Percentiles rank a stretch among this genome's conserved stretches.
These are phyloP conservation scores for Cladosporium sp. DNA, from an alignment of 2,329 filamentous ascomycete species.

Conservation along the genomic window DNA sequence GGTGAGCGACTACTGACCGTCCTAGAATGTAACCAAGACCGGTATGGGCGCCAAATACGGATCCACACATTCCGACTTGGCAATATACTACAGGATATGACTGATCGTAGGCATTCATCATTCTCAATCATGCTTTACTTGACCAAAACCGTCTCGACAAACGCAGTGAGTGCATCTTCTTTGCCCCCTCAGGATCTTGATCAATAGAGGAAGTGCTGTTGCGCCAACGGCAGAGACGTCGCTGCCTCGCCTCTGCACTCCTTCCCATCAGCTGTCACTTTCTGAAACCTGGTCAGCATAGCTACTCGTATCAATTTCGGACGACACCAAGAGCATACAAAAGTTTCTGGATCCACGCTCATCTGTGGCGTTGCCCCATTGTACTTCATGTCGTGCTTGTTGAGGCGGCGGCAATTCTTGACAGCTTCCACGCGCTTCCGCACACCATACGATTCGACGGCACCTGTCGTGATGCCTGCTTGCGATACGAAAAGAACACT, in stretches of 20 bases:
- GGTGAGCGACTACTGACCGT: no score
- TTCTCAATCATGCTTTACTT: no score
- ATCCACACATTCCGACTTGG: background rate
- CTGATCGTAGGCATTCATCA: background rate
- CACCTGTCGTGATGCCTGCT: constrained; percentile 51
- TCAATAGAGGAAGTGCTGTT: constrained; percentile 73
- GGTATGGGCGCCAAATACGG: background rate
- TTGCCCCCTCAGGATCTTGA: no score
- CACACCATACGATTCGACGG: constrained; percentile 67
- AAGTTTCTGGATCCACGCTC: constrained; percentile 85
- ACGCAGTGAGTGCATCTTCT: no score
- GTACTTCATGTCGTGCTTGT: constrained; percentile 86
- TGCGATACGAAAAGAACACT: constrained; percentile 40
- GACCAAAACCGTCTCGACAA: background rate
- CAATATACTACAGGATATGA: background rate
- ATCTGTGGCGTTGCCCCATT: constrained; percentile 81
- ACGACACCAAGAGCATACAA: constrained; percentile 47
- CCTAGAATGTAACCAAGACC: background rate
- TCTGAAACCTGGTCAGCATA: constrained; percentile 32
- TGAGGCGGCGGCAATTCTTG: constrained; percentile 68
- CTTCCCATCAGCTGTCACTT: constrained; percentile 76
- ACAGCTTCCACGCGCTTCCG: constrained; percentile 77
- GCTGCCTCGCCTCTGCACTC: constrained; percentile 71
- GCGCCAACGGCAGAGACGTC: constrained; percentile 69
- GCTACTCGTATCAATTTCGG: background rate